Evolutionary conservation across 2,329 filamentous ascomycete genomes (phyloP).

Genomic region (Capronia epimyces): DNA sequence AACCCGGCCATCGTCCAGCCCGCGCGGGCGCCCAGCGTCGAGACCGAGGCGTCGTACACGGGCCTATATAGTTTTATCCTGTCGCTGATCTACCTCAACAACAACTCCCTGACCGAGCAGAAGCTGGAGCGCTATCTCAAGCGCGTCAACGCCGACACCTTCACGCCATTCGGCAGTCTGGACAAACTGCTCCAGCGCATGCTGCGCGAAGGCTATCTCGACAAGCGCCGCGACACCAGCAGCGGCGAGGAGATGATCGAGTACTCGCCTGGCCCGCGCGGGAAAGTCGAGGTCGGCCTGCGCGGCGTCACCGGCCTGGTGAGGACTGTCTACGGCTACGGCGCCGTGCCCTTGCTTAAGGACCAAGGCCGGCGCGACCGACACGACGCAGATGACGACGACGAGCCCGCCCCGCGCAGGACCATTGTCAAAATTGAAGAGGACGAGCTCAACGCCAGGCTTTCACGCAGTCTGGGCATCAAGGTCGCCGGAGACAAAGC

Average conservation of each 20-base stretch:
- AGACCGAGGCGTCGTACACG: constrained; percentile 71
- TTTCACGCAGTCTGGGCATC: constrained; percentile 59
- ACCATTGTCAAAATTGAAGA: constrained; percentile 24
- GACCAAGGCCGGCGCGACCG: constrained; percentile 23
- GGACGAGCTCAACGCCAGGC: constrained; percentile 54
- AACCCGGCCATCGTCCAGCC: constrained; percentile 62
- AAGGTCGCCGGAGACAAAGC: constrained; percentile 8
- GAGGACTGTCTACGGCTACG: constrained; percentile 48
- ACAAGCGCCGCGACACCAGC: constrained; percentile 62
- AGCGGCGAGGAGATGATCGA: constrained; percentile 71
- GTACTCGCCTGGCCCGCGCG: constrained; percentile 79
- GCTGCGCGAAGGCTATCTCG: constrained; percentile 75
- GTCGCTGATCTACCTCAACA: constrained; percentile 65
- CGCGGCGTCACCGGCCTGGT: constrained; percentile 68
- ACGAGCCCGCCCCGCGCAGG: constrained; percentile 37
- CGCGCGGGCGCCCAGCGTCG: constrained; percentile 58
- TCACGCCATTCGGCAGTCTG: constrained; percentile 69
- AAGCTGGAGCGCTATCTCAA: constrained; percentile 71
- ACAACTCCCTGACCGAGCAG: constrained; percentile 68
- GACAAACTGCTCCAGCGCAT: constrained; percentile 69
- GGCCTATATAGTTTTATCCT: constrained; percentile 77
- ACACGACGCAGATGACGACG: constrained; percentile 41
- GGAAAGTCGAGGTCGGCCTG: constrained; percentile 77
- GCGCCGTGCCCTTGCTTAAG: constrained; percentile 13
- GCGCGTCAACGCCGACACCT: constrained; percentile 68